phyloP scores from a whole-genome alignment of 495 filamentous ascomycete genomes.

The Lophium mytilinum region DNA sequence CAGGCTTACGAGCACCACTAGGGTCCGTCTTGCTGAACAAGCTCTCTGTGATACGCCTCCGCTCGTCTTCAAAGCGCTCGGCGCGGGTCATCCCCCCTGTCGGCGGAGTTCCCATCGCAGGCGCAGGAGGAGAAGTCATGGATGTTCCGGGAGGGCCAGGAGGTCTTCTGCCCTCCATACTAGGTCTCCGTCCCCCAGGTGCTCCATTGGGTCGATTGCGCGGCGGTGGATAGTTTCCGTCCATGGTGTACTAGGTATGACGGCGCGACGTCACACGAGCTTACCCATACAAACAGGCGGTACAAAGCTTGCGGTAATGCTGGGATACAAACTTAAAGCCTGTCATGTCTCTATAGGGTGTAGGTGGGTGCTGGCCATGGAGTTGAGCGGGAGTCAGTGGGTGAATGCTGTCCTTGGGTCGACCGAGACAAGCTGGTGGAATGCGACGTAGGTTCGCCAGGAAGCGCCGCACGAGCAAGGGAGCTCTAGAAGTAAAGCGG shows the following conservation, averaged over 20 bases:
- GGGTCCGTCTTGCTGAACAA: slow-evolving; percentile 84
- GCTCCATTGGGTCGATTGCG: slow-evolving; percentile 10
- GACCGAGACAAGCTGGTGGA: background rate
- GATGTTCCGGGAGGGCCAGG: slow-evolving; percentile 8
- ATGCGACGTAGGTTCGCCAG: background rate
- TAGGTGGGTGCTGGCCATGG: background rate
- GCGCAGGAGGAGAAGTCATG: background rate
- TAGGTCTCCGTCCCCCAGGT: slow-evolving; percentile 5
- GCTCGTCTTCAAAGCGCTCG: slow-evolving; percentile 92
- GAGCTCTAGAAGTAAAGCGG: background rate
- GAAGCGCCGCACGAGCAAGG: background rate
- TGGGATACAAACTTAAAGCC: background rate
- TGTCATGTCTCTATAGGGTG: background rate
- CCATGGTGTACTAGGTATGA: slow-evolving; percentile 10
- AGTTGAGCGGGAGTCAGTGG: background rate
- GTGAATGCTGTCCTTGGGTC: background rate
- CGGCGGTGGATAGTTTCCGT: slow-evolving; percentile 14
- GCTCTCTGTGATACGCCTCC: slow-evolving; percentile 81
- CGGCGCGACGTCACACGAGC: background rate
- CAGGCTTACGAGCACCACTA: slow-evolving; percentile 64
- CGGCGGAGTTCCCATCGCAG: slow-evolving; percentile 2
- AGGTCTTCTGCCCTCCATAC: slow-evolving; percentile 15
- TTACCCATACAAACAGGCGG: background rate
- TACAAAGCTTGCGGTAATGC: background rate
- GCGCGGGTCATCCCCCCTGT: slow-evolving; percentile 50